phyloP scores from a whole-genome alignment of 2,329 filamentous ascomycete species.

The Aspergillus versicolor region DNA sequence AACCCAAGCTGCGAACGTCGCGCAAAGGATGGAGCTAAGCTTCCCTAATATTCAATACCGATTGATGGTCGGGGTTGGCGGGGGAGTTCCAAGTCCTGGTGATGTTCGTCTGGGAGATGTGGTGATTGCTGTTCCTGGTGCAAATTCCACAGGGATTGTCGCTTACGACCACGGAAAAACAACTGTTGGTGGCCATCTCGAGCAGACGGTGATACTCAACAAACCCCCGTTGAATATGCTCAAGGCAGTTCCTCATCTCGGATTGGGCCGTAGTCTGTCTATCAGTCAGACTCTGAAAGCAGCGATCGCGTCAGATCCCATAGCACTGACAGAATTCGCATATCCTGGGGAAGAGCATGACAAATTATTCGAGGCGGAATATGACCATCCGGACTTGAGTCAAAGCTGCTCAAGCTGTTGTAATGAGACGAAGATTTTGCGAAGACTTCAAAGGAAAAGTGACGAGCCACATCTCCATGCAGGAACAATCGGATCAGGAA shows the following conservation, averaged over 20 bases:
- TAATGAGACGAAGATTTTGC: too few species aligned
- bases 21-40: conserved; percentile 10
- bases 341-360: not conserved
- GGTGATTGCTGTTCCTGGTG: not conserved
- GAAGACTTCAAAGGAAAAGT: not conserved
- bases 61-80: conserved; percentile 25
- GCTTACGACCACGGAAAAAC: conserved; percentile 1
- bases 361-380: not conserved
- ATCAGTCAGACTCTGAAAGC: not conserved
- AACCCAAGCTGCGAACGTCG: not conserved
- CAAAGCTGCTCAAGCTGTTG: too few species aligned
- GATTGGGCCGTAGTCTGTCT: not conserved
- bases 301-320: too few species aligned
- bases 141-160: not conserved
- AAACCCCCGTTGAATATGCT: not conserved
- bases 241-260: not conserved
- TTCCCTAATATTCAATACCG: conserved; percentile 20
- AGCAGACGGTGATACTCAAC: not conserved
- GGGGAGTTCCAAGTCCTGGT: conserved; percentile 17
- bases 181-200: not conserved
- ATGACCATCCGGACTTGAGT: not conserved
- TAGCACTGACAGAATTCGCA: not conserved
- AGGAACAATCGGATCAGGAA: conserved; percentile 3
- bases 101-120: conserved; percentile 1
- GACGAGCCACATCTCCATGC: not conserved